These are phyloP conservation scores for Desmodesmus armatus DNA, from an alignment of 139 green algal species.

Conservation along the genomic window DNA sequence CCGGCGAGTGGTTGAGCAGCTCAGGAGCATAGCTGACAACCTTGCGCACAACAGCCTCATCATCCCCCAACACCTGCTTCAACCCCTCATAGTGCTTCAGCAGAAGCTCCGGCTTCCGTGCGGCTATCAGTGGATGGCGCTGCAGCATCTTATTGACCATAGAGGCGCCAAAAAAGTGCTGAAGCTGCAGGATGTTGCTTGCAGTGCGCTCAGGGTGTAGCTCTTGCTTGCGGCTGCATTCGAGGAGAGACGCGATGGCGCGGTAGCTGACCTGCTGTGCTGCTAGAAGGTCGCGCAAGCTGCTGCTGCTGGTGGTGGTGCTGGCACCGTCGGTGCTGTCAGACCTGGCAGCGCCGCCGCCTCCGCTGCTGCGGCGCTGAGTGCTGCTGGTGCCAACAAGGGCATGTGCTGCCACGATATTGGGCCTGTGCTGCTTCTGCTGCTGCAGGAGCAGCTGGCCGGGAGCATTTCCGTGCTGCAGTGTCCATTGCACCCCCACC, in stretches of 20 bases:
- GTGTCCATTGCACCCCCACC: background rate
- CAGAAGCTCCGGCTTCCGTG: background rate
- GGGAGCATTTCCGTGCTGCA: background rate
- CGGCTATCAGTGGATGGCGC: background rate
- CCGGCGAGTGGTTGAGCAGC: background rate
- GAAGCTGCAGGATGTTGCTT: background rate
- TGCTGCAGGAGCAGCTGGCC: slow-evolving; percentile 14
- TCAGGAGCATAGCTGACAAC: background rate
- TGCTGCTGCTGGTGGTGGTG: background rate
- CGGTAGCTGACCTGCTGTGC: background rate
- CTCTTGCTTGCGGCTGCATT: background rate
- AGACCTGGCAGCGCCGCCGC: background rate
- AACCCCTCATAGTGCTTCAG: background rate
- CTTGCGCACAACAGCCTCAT: background rate
- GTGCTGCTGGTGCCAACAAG: background rate
- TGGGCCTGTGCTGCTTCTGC: background rate
- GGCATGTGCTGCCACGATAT: background rate
- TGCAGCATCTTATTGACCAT: background rate
- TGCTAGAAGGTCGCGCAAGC: background rate
- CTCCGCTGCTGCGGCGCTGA: background rate
- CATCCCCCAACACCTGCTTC: background rate
- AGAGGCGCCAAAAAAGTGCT: background rate
- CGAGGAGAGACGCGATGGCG: background rate
- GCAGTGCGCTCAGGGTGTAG: background rate
- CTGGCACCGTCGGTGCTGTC: background rate